phyloP scores from a whole-genome alignment of 2,329 filamentous ascomycete genomes.

The Neocatenulostroma microsporum region DNA sequence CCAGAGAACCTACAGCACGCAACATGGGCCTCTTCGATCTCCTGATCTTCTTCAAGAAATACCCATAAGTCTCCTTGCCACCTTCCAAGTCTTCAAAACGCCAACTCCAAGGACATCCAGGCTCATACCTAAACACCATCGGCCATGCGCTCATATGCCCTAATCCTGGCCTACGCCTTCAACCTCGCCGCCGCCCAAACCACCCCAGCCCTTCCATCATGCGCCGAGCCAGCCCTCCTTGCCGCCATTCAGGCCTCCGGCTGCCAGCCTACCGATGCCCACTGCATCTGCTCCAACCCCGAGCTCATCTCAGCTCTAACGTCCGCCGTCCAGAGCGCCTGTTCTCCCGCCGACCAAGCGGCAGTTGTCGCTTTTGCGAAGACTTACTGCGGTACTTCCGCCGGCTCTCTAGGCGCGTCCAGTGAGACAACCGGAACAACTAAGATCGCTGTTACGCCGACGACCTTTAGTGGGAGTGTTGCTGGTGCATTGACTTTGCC shows the following conservation, averaged over 20 bases:
- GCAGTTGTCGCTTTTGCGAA: conserved; percentile 9
- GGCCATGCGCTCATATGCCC: too few relatives aligned
- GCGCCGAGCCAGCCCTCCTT: conserved; percentile 11
- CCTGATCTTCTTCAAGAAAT: too few relatives aligned
- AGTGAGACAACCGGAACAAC: not conserved
- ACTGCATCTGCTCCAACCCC: conserved; percentile 15
- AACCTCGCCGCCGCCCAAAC: conserved; percentile 3
- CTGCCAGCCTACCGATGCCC: conserved; percentile 10
- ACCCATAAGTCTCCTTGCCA: too few relatives aligned
- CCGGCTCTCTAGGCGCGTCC: not conserved
- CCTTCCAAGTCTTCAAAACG: too few relatives aligned
- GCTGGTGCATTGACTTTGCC: too few relatives aligned
- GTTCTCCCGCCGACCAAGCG: conserved; percentile 9
- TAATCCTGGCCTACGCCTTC: conserved; percentile 3
- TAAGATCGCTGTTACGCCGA: not conserved
- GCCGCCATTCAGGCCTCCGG: conserved; percentile 12
- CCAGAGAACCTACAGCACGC: too few relatives aligned
- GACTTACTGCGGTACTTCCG: conserved; percentile 10
- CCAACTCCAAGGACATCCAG: too few relatives aligned
- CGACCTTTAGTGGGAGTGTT: too few relatives aligned
- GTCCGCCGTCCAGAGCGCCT: conserved; percentile 8
- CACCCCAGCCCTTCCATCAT: conserved; percentile 8
- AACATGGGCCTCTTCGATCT: too few relatives aligned
- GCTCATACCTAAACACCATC: too few relatives aligned
- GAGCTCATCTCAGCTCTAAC: conserved; percentile 7